A percentile compares a stretch with the other conserved stretches of the same genome.
These are phyloP conservation scores for Verbascum thapsus DNA, from an alignment of 257 asterid species.

Conservation along the genomic window DNA sequence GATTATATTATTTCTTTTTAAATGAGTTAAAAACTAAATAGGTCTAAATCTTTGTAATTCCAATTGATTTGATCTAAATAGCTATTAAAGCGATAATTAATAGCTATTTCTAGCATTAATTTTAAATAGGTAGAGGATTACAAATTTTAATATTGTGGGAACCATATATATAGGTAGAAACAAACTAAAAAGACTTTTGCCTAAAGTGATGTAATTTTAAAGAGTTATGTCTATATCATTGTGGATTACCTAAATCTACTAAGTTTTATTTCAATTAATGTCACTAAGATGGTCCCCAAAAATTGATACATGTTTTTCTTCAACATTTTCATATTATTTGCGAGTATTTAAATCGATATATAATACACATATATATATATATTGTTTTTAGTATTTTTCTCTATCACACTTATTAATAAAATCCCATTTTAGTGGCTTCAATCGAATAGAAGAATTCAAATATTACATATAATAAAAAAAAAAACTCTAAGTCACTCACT, in stretches of 20 bases:
- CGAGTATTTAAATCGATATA: background rate
- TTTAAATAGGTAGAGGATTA: conserved; percentile 15
- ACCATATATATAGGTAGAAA: conserved; percentile 34
- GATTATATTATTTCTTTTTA: conserved; percentile 5
- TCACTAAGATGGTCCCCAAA: conserved; percentile 13
- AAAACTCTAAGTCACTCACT: no score
- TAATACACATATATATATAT: no score
- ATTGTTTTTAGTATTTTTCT: no score
- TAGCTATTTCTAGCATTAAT: conserved; percentile 9
- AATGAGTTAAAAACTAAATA: conserved; percentile 23
- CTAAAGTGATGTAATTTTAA: conserved; percentile 34
- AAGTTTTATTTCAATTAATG: conserved; percentile 15
- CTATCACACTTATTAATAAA: no score
- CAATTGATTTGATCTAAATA: conserved; percentile 19
- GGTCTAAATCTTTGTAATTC: conserved; percentile 26
- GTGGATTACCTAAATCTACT: conserved; percentile 23
- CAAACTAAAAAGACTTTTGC: conserved; percentile 23
- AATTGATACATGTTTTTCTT: background rate
- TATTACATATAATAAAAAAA: no score
- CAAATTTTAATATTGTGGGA: conserved; percentile 34
- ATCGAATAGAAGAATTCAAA: no score
- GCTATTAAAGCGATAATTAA: background rate
- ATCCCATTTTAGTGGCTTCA: no score
- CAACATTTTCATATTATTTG: background rate
- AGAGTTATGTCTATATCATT: conserved; percentile 37